Base-by-base conservation (phyloP, 768 basidiomycete species). In the Pseudohyphozyma bogoriensis region DNA sequence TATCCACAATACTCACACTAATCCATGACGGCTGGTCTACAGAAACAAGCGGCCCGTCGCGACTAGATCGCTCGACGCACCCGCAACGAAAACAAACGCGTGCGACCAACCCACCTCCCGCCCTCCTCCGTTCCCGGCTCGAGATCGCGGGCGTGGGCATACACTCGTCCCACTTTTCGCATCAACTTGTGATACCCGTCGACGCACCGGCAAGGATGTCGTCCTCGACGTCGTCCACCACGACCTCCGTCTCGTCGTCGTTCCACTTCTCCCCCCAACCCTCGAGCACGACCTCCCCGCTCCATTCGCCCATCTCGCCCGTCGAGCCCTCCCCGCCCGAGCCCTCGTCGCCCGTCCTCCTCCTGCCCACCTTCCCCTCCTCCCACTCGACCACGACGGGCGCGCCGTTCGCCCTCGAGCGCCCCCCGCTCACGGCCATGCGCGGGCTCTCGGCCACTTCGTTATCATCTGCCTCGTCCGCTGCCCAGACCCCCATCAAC, bases 201-300 rank as follows among this genome's bases (percentile, higher is more conserved):
- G n/a, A 40, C 11, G 39, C 39, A 40, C 12, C 12, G 12, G 39
- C 39, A 40, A 22, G 39, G 39, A 40, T 40, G 39, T 40, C 31
- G 11, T 51, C 49, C 24, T 54, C 49, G 31, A 32, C 52, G 24
- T 28, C 62, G 4, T 39, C 53, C 62, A 31, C 33, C 24, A n/a
- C 45, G 4, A 11, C 36, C 29, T 22, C 62, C 9, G 50, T 44
- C 32, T 37, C 59, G 36, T 31, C 56, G 18, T 33, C 50, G 39
- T 60, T 61, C 51, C 58, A 56, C 51, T 53, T 61, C 58, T 39
- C 45, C 10, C 44, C 12, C 28, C 57, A 24, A 33, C 20, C 40
- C 9, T 15, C 52, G 22, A 40, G 10, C n/a, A 29, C 5, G 3
- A 26, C 2, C 37, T 54, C 52, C 20, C 52, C 52, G 3, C 26